Percentiles rank a stretch among this genome's conserved stretches.
Evolutionary conservation across 352 stramenopile genomes (phyloP).

Genomic region (Phytophthora pluvialis): DNA sequence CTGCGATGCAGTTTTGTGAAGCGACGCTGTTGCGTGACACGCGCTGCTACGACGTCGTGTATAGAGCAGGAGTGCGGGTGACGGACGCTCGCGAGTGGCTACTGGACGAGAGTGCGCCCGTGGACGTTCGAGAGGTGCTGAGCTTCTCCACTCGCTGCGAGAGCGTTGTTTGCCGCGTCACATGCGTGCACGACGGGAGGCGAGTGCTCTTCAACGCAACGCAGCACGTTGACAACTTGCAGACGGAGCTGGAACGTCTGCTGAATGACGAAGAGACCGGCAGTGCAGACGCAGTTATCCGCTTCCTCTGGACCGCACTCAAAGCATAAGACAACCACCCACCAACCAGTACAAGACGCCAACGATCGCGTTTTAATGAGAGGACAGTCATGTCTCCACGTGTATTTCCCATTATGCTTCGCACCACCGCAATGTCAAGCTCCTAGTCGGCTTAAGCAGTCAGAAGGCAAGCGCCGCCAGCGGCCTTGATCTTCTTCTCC

Average conservation of each 20-base stretch:
- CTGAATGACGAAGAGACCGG: constrained; percentile 6
- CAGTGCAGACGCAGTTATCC: constrained; percentile 6
- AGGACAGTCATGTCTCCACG: constrained; percentile 46
- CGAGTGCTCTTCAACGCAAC: constrained; percentile 34
- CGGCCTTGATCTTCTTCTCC: constrained; percentile 99
- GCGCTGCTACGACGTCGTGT: constrained; percentile 57
- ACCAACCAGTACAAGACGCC: not conserved
- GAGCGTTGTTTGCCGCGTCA: constrained; percentile 44
- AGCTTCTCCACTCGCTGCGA: constrained; percentile 55
- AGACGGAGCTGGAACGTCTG: constrained; percentile 16
- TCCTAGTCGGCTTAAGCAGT: constrained; percentile 92
- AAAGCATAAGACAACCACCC: not conserved
- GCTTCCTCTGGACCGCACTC: constrained; percentile 12
- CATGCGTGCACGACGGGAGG: constrained; percentile 26
- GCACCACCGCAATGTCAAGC: constrained; percentile 67
- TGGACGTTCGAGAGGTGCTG: constrained; percentile 41
- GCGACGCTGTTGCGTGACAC: constrained; percentile 25
- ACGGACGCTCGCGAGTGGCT: constrained; percentile 38
- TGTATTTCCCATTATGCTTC: constrained; percentile 85
- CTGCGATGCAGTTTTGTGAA: constrained; percentile 18
- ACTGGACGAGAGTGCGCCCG: constrained; percentile 33
- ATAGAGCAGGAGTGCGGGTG: constrained; percentile 33
- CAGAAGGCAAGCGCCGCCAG: constrained; percentile 98
- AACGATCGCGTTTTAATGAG: constrained; percentile 25
- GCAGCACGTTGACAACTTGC: constrained; percentile 34